phyloP scores from a whole-genome alignment of 2,329 filamentous ascomycete genomes.

The Clonostachys chloroleuca region DNA sequence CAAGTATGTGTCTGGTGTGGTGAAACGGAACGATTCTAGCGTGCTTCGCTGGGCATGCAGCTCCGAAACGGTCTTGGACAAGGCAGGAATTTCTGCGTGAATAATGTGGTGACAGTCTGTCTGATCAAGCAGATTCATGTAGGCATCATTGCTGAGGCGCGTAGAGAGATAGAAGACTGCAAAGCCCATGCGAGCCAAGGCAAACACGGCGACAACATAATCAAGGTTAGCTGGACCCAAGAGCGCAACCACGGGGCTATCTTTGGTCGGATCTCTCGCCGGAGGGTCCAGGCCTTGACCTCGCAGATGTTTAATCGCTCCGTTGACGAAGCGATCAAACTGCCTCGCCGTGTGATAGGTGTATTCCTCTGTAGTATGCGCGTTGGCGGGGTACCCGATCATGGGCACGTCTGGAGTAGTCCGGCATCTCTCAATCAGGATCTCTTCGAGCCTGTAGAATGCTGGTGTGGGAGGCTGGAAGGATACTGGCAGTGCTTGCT shows the following conservation, averaged over 20 bases:
- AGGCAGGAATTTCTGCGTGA: neutral
- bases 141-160: neutral
- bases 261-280: neutral
- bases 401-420: slow-evolving; percentile 26
- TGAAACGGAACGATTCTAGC: slow-evolving; percentile 11
- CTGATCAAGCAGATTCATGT: neutral
- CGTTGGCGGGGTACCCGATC: slow-evolving; percentile 19
- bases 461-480: no score
- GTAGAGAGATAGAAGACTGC: slow-evolving; percentile 15
- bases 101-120: neutral
- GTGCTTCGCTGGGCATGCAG: slow-evolving; percentile 6
- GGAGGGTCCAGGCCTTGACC: neutral
- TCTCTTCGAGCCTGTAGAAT: no score
- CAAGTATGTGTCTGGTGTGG: no score
- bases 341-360: slow-evolving; percentile 38
- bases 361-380: slow-evolving; percentile 17
- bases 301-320: neutral
- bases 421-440: no score
- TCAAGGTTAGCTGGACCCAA: slow-evolving; percentile 45
- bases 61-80: no score
- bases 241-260: slow-evolving; percentile 31
- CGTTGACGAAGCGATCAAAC: slow-evolving; percentile 24
- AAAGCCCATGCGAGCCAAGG: slow-evolving; percentile 46
- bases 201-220: slow-evolving; percentile 45
- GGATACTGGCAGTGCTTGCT: no score